Conservation (phyloP, 305 asterid genomes). For the Stenogyne calaminthoides region DNA sequence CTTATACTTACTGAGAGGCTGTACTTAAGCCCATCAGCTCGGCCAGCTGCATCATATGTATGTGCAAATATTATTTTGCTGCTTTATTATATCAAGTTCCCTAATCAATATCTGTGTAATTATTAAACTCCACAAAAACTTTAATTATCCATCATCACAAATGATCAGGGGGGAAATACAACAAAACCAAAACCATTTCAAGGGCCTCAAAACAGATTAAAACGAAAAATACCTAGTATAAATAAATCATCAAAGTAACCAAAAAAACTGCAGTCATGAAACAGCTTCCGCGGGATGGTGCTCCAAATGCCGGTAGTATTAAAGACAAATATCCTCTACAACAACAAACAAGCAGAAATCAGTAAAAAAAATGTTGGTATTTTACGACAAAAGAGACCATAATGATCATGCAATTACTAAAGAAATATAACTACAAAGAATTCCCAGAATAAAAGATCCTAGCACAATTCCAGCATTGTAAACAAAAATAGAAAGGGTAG, state of each 20-base stretch:
- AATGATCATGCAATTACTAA: background rate
- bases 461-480: background rate
- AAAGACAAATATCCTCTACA: conserved; percentile 31
- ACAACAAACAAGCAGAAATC: conserved; percentile 6
- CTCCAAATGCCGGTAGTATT: conserved; percentile 16
- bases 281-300: conserved; percentile 20
- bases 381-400: background rate
- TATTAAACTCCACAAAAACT: conserved; percentile 14
- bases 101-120: too few relatives aligned
- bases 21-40: conserved; percentile 59
- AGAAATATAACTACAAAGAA: background rate
- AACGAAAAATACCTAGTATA: background rate
- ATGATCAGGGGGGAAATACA: background rate
- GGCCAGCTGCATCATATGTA: conserved; percentile 51
- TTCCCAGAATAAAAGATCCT: background rate
- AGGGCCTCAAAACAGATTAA: background rate
- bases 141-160: background rate
- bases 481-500: background rate
- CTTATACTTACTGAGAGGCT: conserved; percentile 54
- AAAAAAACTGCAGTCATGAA: conserved; percentile 19
- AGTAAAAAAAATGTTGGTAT: too few relatives aligned
- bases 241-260: background rate
- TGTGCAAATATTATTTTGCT: background rate
- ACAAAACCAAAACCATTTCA: conserved; percentile 8
- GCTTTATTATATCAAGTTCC: background rate